Percentiles rank a stretch among this genome's conserved stretches.
Conservation (phyloP, 108 stramenopile species). For the Fragilariopsis cylindrus region DNA sequence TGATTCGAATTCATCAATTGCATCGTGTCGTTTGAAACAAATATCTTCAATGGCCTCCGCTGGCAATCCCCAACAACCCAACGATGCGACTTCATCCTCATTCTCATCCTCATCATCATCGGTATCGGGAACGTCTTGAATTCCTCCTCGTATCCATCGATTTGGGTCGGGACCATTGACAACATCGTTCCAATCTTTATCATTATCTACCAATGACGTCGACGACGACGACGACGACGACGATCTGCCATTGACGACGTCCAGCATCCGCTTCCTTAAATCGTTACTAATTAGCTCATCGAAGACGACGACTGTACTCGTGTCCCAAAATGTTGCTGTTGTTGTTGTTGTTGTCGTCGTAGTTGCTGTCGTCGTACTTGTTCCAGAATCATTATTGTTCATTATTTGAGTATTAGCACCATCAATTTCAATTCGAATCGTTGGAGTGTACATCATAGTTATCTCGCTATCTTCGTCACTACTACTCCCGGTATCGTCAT, state of each 20-base stretch:
- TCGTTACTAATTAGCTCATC: constrained; percentile 56
- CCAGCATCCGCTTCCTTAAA: constrained; percentile 45
- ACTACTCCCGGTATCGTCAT: not conserved
- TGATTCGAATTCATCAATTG: constrained; percentile 57
- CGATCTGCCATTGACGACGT: constrained; percentile 46
- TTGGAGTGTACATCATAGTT: constrained; percentile 29
- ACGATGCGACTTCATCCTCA: constrained; percentile 17
- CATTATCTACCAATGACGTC: not conserved
- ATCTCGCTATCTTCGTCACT: not conserved
- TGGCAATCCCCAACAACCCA: constrained; percentile 51
- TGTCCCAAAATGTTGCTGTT: constrained; percentile 45
- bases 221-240: constrained; percentile 3
- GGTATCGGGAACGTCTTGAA: constrained; percentile 35
- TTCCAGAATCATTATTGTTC: constrained; percentile 11
- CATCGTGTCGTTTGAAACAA: constrained; percentile 56
- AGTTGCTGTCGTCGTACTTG: too few relatives aligned
- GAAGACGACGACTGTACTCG: constrained; percentile 54
- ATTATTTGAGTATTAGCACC: constrained; percentile 42
- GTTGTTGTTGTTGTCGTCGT: too few relatives aligned
- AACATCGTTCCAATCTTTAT: constrained; percentile 39
- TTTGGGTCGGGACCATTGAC: constrained; percentile 58
- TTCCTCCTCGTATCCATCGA: constrained; percentile 60
- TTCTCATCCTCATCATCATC: constrained; percentile 7
- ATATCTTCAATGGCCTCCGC: constrained; percentile 61
- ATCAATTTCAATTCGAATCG: constrained; percentile 46